Evolutionary conservation across 805 yeast genomes (phyloP).

Genomic region (Candida sanyiensis): DNA sequence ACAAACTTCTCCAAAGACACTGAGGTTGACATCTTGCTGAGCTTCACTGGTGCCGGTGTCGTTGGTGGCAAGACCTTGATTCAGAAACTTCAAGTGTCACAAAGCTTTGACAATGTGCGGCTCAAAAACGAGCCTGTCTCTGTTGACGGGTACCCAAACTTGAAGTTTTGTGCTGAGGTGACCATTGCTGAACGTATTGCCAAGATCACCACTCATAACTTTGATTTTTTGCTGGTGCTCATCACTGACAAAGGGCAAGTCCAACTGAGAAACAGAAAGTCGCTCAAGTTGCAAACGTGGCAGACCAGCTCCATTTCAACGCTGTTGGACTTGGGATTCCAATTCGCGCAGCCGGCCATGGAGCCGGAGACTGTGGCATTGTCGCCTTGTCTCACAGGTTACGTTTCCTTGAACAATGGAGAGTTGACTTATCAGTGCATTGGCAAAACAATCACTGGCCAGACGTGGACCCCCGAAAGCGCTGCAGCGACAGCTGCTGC

Average conservation of each 20-base stretch:
- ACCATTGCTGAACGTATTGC: slow-evolving; percentile 23
- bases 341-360: slow-evolving; percentile 34
- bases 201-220: slow-evolving; percentile 31
- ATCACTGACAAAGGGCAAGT: slow-evolving; percentile 39
- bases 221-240: slow-evolving; percentile 37
- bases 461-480: slow-evolving; percentile 13
- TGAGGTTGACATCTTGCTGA: slow-evolving; percentile 41
- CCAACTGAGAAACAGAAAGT: slow-evolving; percentile 39
- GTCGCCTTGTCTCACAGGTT: slow-evolving; percentile 48
- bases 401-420: slow-evolving; percentile 27
- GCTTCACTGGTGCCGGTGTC: slow-evolving; percentile 29
- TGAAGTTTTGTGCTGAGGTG: slow-evolving; percentile 19
- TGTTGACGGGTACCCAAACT: slow-evolving; percentile 19
- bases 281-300: slow-evolving; percentile 21
- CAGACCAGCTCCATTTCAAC: slow-evolving; percentile 34
- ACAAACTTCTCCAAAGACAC: slow-evolving; percentile 39
- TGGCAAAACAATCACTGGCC: background rate
- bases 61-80: slow-evolving; percentile 16
- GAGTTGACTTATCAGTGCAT: slow-evolving; percentile 14
- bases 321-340: slow-evolving; percentile 50
- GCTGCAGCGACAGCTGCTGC: slow-evolving; percentile 42
- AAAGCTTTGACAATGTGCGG: slow-evolving; percentile 20
- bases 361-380: slow-evolving; percentile 35
- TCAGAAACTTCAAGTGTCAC: slow-evolving; percentile 22
- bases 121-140: slow-evolving; percentile 16